Percentiles rank a stretch among this genome's conserved stretches.
Conservation (phyloP, 495 filamentous ascomycete species). For the Chlorociboria aeruginascens region DNA sequence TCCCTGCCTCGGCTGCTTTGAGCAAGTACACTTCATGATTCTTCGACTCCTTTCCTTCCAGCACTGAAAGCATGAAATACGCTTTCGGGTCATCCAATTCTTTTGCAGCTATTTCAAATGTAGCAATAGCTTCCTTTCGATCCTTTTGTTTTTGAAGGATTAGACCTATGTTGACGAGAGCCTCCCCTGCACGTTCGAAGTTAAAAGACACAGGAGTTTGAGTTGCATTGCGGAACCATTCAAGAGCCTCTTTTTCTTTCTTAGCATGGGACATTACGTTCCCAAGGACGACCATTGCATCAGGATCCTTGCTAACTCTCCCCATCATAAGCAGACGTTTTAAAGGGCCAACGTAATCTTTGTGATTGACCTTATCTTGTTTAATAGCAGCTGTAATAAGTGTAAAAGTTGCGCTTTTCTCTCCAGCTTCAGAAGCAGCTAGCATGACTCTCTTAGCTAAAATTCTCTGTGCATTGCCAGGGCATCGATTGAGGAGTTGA, state of each 20-base stretch:
- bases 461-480: neutral
- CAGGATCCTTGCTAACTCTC: constrained; percentile 9
- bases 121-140: constrained; percentile 3
- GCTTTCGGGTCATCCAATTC: constrained; percentile 14
- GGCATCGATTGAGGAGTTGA: constrained; percentile 5
- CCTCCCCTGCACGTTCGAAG: constrained; percentile 9
- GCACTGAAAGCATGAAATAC: constrained; percentile 14
- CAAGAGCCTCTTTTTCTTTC: constrained; percentile 7
- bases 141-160: constrained; percentile 1
- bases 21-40: constrained; percentile 11
- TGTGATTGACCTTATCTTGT: neutral
- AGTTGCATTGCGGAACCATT: constrained; percentile 11
- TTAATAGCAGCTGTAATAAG: constrained; percentile 7
- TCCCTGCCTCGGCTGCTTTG: constrained; percentile 14
- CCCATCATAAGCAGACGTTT: constrained; percentile 7
- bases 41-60: constrained; percentile 2
- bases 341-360: constrained; percentile 2
- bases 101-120: constrained; percentile 12
- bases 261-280: constrained; percentile 2
- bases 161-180: constrained; percentile 8
- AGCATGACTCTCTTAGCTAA: constrained; percentile 9
- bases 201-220: constrained; percentile 2
- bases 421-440: constrained; percentile 11
- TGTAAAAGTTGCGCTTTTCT: constrained; percentile 13
- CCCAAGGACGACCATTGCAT: constrained; percentile 15